Conservation (phyloP, 73 alveolate species). For the Stentor coeruleus region DNA sequence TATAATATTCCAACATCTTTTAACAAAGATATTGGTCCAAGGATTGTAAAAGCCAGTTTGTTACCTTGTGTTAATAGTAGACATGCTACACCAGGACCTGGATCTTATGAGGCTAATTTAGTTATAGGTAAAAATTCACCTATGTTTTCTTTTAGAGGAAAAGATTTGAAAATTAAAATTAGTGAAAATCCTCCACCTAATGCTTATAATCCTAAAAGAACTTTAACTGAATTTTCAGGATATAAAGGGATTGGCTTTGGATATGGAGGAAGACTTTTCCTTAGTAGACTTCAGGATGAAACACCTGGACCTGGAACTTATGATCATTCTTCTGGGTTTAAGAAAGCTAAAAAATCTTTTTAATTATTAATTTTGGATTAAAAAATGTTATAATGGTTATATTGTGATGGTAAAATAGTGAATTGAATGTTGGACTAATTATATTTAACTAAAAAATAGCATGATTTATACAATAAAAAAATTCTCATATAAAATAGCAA, state of each 20-base stretch:
- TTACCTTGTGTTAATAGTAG: neutral
- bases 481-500: too few relatives aligned
- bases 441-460: too few relatives aligned
- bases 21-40: neutral
- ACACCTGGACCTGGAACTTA: conserved; percentile 3
- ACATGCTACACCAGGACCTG: neutral
- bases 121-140: neutral
- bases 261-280: neutral
- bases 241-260: neutral
- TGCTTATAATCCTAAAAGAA: neutral
- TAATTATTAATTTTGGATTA: too few relatives aligned
- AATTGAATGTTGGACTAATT: too few relatives aligned
- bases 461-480: too few relatives aligned
- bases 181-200: neutral
- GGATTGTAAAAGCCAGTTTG: neutral
- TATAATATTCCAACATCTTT: neutral
- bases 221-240: neutral
- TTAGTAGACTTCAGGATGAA: neutral
- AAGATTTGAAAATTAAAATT: too few relatives aligned
- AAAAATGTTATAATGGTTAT: too few relatives aligned
- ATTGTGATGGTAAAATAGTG: too few relatives aligned
- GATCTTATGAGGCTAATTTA: neutral
- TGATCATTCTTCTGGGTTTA: neutral
- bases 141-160: neutral
- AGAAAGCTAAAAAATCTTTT: neutral